A percentile compares a stretch with the other conserved stretches of the same genome.
Conservation (phyloP, 768 basidiomycete species). For the Mycena alexandri region DNA sequence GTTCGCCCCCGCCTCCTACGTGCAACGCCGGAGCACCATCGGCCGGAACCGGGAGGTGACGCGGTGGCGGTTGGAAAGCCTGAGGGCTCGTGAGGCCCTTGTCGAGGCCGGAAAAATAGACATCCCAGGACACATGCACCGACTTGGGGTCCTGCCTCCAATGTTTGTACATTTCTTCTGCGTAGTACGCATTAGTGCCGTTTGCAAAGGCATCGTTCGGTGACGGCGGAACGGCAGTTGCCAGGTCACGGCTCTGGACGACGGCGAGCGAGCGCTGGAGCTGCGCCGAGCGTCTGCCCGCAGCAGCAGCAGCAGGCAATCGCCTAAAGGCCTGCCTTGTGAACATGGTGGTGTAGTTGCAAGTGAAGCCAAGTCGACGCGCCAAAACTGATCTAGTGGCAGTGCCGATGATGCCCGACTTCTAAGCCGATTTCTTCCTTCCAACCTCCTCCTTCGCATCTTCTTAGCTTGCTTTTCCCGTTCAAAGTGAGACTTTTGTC, state of each 20-base stretch:
- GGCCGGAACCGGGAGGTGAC: slow-evolving; percentile 74
- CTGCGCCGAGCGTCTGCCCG: slow-evolving; percentile 29
- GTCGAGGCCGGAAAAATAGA: slow-evolving; percentile 95
- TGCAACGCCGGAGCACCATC: slow-evolving; percentile 87
- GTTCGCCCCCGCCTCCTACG: slow-evolving; percentile 76
- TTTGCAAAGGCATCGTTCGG: slow-evolving; percentile 91
- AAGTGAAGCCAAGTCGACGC: slow-evolving; percentile 13
- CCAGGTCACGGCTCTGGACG: slow-evolving; percentile 51
- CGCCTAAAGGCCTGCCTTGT: slow-evolving; percentile 52
- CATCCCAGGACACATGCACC: slow-evolving; percentile 95
- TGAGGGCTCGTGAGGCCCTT: slow-evolving; percentile 83
- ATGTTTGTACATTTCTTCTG: slow-evolving; percentile 95
- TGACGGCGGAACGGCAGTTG: slow-evolving; percentile 69
- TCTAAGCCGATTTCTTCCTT: not conserved
- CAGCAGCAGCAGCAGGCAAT: slow-evolving; percentile 43
- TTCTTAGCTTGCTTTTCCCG: not conserved
- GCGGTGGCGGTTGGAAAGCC: slow-evolving; percentile 90
- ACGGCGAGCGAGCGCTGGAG: slow-evolving; percentile 36
- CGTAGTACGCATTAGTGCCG: slow-evolving; percentile 95
- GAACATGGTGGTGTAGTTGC: slow-evolving; percentile 44
- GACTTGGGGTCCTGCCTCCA: slow-evolving; percentile 92
- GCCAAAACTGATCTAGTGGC: not conserved
- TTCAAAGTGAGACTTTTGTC: not conserved
- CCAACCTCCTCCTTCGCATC: no score
- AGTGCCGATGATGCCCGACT: not conserved